Evolutionary conservation across 2,329 filamentous ascomycete species (phyloP), one percentile per base, ranked within the genome.

Genomic region (Periconia macrospinosa): DNA sequence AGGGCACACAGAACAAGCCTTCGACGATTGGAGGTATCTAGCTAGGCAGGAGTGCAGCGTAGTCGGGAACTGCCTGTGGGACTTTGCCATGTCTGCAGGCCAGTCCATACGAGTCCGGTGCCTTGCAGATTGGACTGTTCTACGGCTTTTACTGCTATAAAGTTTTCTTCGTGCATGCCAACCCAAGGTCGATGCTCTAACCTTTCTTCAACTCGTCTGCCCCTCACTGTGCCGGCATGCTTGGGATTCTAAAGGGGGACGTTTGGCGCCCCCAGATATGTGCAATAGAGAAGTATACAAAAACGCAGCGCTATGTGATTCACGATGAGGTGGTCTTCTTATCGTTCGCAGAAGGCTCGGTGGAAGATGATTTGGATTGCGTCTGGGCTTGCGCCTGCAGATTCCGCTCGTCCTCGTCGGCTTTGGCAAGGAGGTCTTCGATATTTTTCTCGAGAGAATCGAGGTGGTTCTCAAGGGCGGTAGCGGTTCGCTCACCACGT

Each of bases 401-500:
- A 9, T 63, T 64, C 47, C 60, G 58, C 66, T 71, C 65, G 3
- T 77, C 72, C 50, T 74, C 72, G 54, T 79, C 78, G 18, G 80
- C 77, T 50, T 77, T 75, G 15, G 76, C 79, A 17, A 83, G 70
- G 6, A 83, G 65, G 43, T 78, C 76, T 57, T 83, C 79, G 45
- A 86, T 83, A 67, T 81, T 82, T 50, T 74, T 75, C 64, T 86
- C 83, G 49, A 86, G 75, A 20, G 73, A 73, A 53, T 76, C 77
- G 30, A 86, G 75, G 59, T 83, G 79, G 55, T 76, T 77, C 64
- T 86, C 83, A 30, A 86, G 68, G 18, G 78, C 80, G 27, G 79
- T 72, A 6, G 83, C 83, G 30, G 82, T 81, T 54, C 74, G 75
- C 69, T 86, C 83, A 62, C 83, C 83, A 54, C 79, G 81, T 33